These are phyloP conservation scores for Fusarium subglutinans DNA, from an alignment of 2,329 filamentous ascomycete genomes.

Conservation along the genomic window DNA sequence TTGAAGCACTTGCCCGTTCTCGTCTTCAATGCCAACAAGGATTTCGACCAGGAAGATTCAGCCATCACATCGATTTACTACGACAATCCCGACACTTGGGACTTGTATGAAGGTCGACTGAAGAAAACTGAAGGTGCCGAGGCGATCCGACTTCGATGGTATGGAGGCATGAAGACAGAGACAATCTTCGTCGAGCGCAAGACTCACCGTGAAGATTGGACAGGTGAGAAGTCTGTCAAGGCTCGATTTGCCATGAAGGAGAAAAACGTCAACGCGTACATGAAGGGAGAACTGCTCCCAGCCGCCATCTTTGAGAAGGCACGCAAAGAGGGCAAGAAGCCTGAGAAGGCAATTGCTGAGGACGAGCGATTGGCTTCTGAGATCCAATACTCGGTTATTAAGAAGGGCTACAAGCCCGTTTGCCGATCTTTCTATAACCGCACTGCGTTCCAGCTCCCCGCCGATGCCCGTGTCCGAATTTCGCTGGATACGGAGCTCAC, in stretches of 20 bases:
- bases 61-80: conserved; percentile 99
- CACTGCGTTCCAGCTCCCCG: conserved; percentile 95
- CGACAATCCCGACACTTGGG: conserved; percentile 93
- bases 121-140: conserved; percentile 99
- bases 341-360: conserved; percentile 88
- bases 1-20: conserved; percentile 96
- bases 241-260: conserved; percentile 95
- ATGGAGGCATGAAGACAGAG: conserved; percentile 94
- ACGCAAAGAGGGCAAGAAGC: conserved; percentile 93
- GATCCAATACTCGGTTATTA: conserved; percentile 91
- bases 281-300: conserved; percentile 85
- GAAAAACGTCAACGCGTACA: conserved; percentile 94
- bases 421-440: conserved; percentile 98
- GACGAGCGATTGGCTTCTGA: conserved; percentile 90
- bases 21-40: conserved; percentile 97
- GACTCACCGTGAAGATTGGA: conserved; percentile 99
- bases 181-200: conserved; percentile 98
- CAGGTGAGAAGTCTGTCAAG: conserved; percentile 98
- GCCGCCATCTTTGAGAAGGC: conserved; percentile 95
- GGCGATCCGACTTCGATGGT: conserved; percentile 95
- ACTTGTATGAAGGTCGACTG: conserved; percentile 90
- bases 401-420: conserved; percentile 86
- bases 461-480: conserved; percentile 94
- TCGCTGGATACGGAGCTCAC: conserved; percentile 96
- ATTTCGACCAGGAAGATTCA: conserved; percentile 88